Conservation (phyloP, 2,329 filamentous ascomycete genomes). For the Macroventuria anomochaeta region DNA sequence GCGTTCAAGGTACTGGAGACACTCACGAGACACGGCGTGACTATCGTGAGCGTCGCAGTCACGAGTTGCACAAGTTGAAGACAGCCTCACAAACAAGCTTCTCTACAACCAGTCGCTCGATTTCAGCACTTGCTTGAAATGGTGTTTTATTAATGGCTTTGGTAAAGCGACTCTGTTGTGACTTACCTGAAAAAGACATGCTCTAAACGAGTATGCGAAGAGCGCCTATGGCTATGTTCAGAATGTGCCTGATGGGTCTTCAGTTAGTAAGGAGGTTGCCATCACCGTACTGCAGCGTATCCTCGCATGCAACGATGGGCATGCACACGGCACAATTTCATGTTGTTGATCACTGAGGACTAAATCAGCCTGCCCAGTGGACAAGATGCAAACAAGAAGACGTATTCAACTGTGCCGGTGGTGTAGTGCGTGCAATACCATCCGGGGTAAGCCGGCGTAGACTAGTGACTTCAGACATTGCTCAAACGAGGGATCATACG, state of each 20-base stretch:
- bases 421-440: slow-evolving; percentile 10
- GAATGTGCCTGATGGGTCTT: not conserved
- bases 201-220: not conserved
- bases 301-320: not conserved
- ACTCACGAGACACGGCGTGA: slow-evolving; percentile 20
- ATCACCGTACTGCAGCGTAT: not conserved
- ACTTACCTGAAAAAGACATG: not conserved
- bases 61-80: not conserved
- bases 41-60: slow-evolving; percentile 10
- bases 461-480: slow-evolving; percentile 9
- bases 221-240: not conserved
- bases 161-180: not conserved
- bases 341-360: not conserved
- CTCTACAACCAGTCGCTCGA: not conserved
- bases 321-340: not conserved
- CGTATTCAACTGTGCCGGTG: slow-evolving; percentile 7
- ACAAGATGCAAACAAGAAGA: slow-evolving; percentile 11
- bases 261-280: not conserved
- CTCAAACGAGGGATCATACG: not conserved
- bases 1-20: slow-evolving; percentile 14
- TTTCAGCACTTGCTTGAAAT: not conserved
- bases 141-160: not conserved
- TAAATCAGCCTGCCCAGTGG: slow-evolving; percentile 19
- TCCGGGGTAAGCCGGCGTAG: slow-evolving; percentile 21
- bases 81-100: not conserved